Evolutionary conservation across 495 filamentous ascomycete genomes (phyloP).

Genomic region (Barbatosphaeria neglecta): DNA sequence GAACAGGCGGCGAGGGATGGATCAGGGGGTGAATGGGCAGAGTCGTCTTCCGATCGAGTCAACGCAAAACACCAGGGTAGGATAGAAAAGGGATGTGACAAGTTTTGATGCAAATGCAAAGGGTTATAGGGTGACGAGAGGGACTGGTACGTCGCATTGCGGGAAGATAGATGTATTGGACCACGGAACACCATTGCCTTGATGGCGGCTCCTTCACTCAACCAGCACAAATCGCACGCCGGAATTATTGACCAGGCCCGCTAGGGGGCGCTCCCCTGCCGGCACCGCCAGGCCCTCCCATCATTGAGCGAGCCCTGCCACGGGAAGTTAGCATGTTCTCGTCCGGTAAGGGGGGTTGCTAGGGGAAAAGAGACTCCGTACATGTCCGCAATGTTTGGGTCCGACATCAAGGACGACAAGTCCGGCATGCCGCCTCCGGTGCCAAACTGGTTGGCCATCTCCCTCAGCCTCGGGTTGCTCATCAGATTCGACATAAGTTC

Average conservation of each 20-base stretch:
- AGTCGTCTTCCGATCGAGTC: too few species aligned
- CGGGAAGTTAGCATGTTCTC: constrained; percentile 2
- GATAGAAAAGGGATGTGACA: too few species aligned
- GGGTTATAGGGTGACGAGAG: too few species aligned
- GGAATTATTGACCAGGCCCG: not conserved
- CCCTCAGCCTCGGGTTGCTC: constrained; percentile 78
- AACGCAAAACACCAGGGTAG: too few species aligned
- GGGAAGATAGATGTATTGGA: too few species aligned
- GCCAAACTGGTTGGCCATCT: constrained; percentile 67
- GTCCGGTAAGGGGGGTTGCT: not conserved
- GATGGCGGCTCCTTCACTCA: too few species aligned
- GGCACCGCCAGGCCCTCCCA: constrained; percentile 40
- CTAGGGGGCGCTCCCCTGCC: not conserved
- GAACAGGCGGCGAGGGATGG: too few species aligned
- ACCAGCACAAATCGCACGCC: not conserved
- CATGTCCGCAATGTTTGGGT: constrained; percentile 88
- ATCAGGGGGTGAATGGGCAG: too few species aligned
- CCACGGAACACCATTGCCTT: too few species aligned
- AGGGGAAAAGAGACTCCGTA: constrained; percentile 36
- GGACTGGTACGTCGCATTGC: too few species aligned
- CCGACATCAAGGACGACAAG: constrained; percentile 68
- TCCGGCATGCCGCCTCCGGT: constrained; percentile 79
- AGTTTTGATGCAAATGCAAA: too few species aligned
- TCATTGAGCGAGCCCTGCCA: constrained; percentile 62
- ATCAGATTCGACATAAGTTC: constrained; percentile 80